These are phyloP conservation scores for Penicillium coprophilum DNA, from an alignment of 495 filamentous ascomycete genomes.

Conservation along the genomic window DNA sequence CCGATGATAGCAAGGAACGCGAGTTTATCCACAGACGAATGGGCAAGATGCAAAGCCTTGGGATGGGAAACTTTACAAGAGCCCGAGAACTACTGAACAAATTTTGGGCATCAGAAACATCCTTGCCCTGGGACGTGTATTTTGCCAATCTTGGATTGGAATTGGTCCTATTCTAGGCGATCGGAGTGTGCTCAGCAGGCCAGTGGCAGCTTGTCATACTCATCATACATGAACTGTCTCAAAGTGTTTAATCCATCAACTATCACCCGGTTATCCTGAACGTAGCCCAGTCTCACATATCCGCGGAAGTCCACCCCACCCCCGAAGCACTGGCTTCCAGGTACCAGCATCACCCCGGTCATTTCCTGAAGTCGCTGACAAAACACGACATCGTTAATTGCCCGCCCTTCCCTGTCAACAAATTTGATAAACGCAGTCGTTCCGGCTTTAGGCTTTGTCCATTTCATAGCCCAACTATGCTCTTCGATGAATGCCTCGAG, in stretches of 20 bases:
- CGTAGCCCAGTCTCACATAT: constrained; percentile 76
- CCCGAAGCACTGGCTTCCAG: constrained; percentile 75
- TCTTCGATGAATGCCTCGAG: constrained; percentile 63
- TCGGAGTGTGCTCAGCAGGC: not conserved
- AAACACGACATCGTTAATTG: constrained; percentile 69
- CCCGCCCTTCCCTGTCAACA: constrained; percentile 49
- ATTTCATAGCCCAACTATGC: constrained; percentile 56
- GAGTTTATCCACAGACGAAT: constrained; percentile 28
- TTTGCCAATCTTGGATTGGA: constrained; percentile 25
- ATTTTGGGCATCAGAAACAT: constrained; percentile 25
- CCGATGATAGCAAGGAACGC: constrained; percentile 19
- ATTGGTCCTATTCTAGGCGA: constrained; percentile 30
- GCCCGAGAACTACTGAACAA: constrained; percentile 21
- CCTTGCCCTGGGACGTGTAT: constrained; percentile 31
- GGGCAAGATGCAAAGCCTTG: constrained; percentile 31
- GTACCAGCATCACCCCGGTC: constrained; percentile 73
- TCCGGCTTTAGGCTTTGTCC: constrained; percentile 74
- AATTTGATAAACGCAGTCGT: constrained; percentile 84
- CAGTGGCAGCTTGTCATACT: constrained; percentile 41
- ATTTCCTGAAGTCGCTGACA: constrained; percentile 65
- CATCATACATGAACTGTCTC: constrained; percentile 59
- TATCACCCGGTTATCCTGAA: constrained; percentile 65
- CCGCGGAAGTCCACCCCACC: constrained; percentile 66
- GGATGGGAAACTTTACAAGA: constrained; percentile 39
- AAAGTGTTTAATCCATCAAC: constrained; percentile 62